These are phyloP conservation scores for Coprinopsis cinerea DNA, from an alignment of 768 basidiomycete genomes.

Conservation along the genomic window DNA sequence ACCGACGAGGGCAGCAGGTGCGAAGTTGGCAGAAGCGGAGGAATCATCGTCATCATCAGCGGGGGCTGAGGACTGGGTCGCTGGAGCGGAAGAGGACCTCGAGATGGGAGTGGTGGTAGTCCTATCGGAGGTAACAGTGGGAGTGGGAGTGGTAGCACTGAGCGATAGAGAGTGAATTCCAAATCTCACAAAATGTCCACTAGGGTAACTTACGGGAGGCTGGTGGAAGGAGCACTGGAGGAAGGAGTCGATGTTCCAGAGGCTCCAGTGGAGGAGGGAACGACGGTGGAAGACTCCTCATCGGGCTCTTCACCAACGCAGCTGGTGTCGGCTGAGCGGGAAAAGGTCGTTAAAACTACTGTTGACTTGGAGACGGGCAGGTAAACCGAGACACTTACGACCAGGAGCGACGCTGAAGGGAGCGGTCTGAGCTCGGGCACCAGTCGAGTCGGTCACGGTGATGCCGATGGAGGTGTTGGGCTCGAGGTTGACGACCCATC, in stretches of 20 bases:
- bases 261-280: constrained; percentile 13
- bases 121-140: constrained; percentile 11
- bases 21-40: neutral
- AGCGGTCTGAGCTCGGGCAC: constrained; percentile 43
- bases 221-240: too few species aligned
- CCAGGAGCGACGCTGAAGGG: constrained; percentile 43
- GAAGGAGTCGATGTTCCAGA: constrained; percentile 10
- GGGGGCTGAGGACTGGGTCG: neutral
- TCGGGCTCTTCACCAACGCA: constrained; percentile 28
- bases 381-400: constrained; percentile 33
- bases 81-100: constrained; percentile 9
- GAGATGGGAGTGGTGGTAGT: too few species aligned
- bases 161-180: neutral
- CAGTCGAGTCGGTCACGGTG: constrained; percentile 55
- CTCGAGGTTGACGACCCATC: constrained; percentile 1
- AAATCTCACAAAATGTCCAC: neutral
- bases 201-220: too few species aligned
- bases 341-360: constrained; percentile 7
- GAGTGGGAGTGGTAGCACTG: constrained; percentile 11
- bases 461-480: constrained; percentile 43
- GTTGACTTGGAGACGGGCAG: neutral
- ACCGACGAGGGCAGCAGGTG: constrained; percentile 6
- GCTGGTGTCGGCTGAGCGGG: constrained; percentile 24
- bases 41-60: neutral
- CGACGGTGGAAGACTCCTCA: constrained; percentile 13